Evolutionary conservation across 1,139 yeast species (phyloP), one percentile per base, ranked within the genome.

Genomic region (Lizanozyma gosingica): DNA sequence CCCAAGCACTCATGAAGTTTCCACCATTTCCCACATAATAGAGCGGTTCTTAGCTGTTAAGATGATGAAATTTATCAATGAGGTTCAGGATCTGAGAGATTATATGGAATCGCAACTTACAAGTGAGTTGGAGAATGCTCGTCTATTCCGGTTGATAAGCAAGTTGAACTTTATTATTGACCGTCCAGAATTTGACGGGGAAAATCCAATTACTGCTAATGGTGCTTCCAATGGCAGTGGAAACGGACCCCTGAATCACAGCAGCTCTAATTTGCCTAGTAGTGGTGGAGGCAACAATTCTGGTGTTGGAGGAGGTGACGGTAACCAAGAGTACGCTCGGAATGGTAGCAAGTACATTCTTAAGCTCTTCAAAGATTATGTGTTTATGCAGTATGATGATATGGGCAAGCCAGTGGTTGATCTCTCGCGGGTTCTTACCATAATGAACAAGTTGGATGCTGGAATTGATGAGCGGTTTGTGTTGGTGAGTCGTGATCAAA

Each of bases 381-480:
- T 90, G 3, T 92, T 90, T 62, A 94, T 85, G 54, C 95, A 85
- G 54, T 74, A 71, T 37, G 88, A 87, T 56, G 94, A 83, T 41
- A 61, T 63, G 33, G 95, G 95, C 15, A 74, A 75, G 51, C 88
- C 95, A 2, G 76, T 81, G 2, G 66, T 87, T 42, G 97, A 94
- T 60, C 67, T 92, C 50, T 81, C 90, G 2, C 87, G 88, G 56
- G 94, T 90, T 3, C 65, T 94, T 47, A 67, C 77, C 40, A 77
- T 83, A 49, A 65, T 92, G 52, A 92, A 92, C 62, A 92, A 92
- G 59, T 67, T 92, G 45, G 99, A 94, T 57, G 94, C 94, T 14
- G 98, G 97, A 1, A 74, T 83, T 37, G 92, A 86, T 40, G 98
- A 92, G 58, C 80, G 77, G 52, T 62, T 92, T 18, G 65, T 88